These are phyloP conservation scores for Turnera subulata DNA, from an alignment of 345 rosid species.

Conservation along the genomic window DNA sequence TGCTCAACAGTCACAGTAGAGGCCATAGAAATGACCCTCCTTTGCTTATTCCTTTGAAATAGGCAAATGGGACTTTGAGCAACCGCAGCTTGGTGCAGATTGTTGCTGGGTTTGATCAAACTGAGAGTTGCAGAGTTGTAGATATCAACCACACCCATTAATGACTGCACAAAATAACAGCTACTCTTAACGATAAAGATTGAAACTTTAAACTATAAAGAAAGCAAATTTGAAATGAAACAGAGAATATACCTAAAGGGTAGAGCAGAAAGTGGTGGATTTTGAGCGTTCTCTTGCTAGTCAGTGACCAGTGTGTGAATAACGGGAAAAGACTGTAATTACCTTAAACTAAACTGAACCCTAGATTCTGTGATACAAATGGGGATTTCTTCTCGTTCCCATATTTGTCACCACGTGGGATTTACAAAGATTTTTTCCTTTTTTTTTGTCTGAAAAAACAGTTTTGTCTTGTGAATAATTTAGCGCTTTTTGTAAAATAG, in stretches of 20 bases:
- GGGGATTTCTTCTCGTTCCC: too few species aligned
- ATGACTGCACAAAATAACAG: slow-evolving; percentile 14
- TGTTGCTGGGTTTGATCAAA: slow-evolving; percentile 24
- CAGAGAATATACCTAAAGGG: background rate
- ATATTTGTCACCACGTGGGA: too few species aligned
- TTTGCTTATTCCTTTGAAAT: slow-evolving; percentile 23
- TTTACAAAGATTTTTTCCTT: too few species aligned
- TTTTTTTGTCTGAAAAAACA: too few species aligned
- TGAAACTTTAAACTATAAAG: background rate
- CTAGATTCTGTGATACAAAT: too few species aligned
- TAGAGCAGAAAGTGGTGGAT: background rate
- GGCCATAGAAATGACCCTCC: slow-evolving; percentile 38
- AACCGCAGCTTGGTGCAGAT: slow-evolving; percentile 18
- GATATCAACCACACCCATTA: slow-evolving; percentile 55
- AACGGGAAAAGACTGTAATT: too few species aligned
- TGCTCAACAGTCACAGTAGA: slow-evolving; percentile 43
- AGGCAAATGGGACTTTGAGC: slow-evolving; percentile 25
- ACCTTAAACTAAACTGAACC: too few species aligned
- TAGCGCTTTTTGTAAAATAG: too few species aligned
- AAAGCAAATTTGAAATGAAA: background rate
- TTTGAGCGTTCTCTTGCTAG: too few species aligned
- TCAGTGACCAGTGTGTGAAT: too few species aligned
- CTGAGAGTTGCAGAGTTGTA: slow-evolving; percentile 33
- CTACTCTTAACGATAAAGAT: background rate
- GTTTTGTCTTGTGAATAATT: too few species aligned